Percentiles rank a stretch among this genome's conserved stretches.
Conservation (phyloP, 306 rosid genomes). For the Cucurbita maxima region DNA sequence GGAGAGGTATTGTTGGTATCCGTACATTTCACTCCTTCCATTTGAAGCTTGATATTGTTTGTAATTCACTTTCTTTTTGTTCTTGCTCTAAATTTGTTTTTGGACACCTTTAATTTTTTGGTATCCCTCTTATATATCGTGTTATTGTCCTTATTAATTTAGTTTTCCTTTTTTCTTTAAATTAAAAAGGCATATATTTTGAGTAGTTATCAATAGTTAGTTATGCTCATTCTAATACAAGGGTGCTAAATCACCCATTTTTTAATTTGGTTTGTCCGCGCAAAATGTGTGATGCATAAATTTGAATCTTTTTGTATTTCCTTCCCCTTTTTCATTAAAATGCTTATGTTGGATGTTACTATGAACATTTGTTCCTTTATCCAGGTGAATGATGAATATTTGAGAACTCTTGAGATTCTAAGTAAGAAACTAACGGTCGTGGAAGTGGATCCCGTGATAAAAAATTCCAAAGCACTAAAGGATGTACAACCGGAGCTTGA, state of each 20-base stretch:
- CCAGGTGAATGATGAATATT: slow-evolving; percentile 91
- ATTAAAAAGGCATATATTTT: neutral
- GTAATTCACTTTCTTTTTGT: neutral
- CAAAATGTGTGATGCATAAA: neutral
- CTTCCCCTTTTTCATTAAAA: neutral
- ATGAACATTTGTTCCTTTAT: slow-evolving; percentile 2
- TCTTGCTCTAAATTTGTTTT: neutral
- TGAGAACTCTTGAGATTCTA: slow-evolving; percentile 82
- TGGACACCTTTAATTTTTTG: neutral
- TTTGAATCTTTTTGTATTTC: neutral
- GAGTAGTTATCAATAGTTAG: neutral
- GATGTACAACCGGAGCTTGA: slow-evolving; percentile 97
- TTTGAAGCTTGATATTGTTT: neutral
- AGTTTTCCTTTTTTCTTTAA: neutral
- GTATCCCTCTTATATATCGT: neutral
- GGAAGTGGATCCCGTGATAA: slow-evolving; percentile 77
- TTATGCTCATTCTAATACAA: neutral
- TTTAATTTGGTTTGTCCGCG: neutral
- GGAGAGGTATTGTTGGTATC: slow-evolving; percentile 59
- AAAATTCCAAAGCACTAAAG: slow-evolving; percentile 81
- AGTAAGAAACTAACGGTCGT: slow-evolving; percentile 86
- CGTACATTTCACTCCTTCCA: neutral
- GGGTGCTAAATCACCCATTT: neutral
- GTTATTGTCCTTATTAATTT: neutral
- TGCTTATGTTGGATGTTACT: neutral